Conservation (phyloP, 2,329 filamentous ascomycete species). For the Verticillium tricorpus region DNA sequence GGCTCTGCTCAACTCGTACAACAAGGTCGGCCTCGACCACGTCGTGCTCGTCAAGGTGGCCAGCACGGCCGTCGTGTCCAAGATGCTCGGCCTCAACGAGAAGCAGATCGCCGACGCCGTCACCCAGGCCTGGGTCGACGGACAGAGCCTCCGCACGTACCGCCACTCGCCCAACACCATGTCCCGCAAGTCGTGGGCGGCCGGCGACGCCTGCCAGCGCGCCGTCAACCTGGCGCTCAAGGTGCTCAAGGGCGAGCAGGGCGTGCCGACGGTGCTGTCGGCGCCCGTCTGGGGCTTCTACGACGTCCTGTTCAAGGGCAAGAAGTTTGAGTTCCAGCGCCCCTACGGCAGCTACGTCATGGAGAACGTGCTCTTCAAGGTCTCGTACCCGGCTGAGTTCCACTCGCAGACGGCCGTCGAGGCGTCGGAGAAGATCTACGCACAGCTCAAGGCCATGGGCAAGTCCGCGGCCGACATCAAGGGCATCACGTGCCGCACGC, state of each 20-base stretch:
- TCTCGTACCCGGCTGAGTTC: conserved; percentile 97
- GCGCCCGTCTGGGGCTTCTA: conserved; percentile 98
- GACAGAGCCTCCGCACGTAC: conserved; percentile 94
- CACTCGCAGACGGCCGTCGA: conserved; percentile 98
- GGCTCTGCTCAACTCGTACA: conserved; percentile 96
- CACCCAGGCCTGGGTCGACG: conserved; percentile 96
- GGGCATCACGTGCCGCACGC: conserved; percentile 86
- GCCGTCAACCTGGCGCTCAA: conserved; percentile 89
- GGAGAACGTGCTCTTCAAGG: conserved; percentile 99
- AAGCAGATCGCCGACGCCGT: conserved; percentile 92
- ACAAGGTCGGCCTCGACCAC: conserved; percentile 97
- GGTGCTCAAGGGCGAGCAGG: conserved; percentile 86
- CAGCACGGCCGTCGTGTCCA: conserved; percentile 87
- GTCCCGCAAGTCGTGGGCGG: conserved; percentile 99
- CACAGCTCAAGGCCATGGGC: conserved; percentile 75
- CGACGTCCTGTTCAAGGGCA: conserved; percentile 94
- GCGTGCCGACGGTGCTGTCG: conserved; percentile 87
- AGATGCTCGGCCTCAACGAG: conserved; percentile 88
- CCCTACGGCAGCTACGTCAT: conserved; percentile 98
- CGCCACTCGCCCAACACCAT: conserved; percentile 98
- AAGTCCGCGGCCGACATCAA: conserved; percentile 95
- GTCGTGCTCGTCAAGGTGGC: conserved; percentile 98
- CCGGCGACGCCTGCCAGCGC: conserved; percentile 94
- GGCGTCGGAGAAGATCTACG: conserved; percentile 83
- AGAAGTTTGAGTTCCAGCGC: conserved; percentile 93